Percentiles rank a stretch among this genome's conserved stretches.
Conservation (phyloP, 495 filamentous ascomycete species). For the Bombardia bombarda region DNA sequence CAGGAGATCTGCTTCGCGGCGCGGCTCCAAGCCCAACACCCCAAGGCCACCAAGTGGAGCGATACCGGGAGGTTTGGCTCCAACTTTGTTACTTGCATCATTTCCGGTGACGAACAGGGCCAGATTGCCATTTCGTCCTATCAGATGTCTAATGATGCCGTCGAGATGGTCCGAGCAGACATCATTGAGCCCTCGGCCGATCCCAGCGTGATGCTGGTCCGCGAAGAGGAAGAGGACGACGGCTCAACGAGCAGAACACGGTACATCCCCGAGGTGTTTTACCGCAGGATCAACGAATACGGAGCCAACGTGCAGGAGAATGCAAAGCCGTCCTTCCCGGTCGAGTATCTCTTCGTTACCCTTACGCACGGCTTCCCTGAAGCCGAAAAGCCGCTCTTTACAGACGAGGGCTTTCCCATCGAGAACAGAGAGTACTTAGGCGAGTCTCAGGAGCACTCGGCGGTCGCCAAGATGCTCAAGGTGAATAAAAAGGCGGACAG, state of each 20-base stretch:
- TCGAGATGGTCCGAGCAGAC: slow-evolving; percentile 94
- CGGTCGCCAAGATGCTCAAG: slow-evolving; percentile 32
- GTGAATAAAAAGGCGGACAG: slow-evolving; percentile 49
- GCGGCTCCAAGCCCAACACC: slow-evolving; percentile 76
- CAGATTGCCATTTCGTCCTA: slow-evolving; percentile 85
- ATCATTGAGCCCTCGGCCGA: slow-evolving; percentile 94
- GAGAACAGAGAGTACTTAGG: slow-evolving; percentile 85
- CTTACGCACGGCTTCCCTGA: slow-evolving; percentile 95
- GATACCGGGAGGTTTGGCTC: slow-evolving; percentile 91
- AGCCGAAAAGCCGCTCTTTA: slow-evolving; percentile 65
- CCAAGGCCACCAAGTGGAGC: slow-evolving; percentile 94
- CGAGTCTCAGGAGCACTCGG: slow-evolving; percentile 59
- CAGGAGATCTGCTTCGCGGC: slow-evolving; percentile 87
- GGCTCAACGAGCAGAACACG: slow-evolving; percentile 58
- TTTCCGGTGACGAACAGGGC: slow-evolving; percentile 85
- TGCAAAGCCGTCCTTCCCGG: slow-evolving; percentile 90
- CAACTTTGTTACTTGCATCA: slow-evolving; percentile 92
- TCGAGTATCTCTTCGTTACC: slow-evolving; percentile 92
- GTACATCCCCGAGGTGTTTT: slow-evolving; percentile 98
- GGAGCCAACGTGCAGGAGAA: slow-evolving; percentile 94
- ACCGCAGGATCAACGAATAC: slow-evolving; percentile 90
- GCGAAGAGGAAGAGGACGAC: slow-evolving; percentile 81
- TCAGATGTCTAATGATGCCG: slow-evolving; percentile 87
- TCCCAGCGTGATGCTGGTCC: slow-evolving; percentile 88
- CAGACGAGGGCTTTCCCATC: slow-evolving; percentile 63